Conservation (phyloP, 371 early-diverging fungal species). For the Syncephalis plumigaleata region DNA sequence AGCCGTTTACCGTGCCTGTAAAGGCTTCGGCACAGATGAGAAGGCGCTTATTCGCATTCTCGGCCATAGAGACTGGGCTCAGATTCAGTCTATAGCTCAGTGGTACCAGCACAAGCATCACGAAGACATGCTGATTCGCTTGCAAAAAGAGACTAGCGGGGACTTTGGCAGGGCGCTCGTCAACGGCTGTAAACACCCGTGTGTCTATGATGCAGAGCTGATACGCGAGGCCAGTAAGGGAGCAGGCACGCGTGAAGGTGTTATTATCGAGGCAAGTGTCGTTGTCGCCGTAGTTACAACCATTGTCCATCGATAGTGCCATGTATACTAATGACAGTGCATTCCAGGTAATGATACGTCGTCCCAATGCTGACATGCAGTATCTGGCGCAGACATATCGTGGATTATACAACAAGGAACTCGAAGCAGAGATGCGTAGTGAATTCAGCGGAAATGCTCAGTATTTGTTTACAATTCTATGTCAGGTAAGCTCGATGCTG, state of each 20-base stretch:
- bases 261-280: constrained; percentile 1
- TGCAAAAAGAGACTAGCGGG: constrained; percentile 13
- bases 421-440: constrained; percentile 1
- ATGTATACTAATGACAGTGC: no score
- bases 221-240: constrained; percentile 9
- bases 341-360: no score
- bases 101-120: constrained; percentile 2
- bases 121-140: constrained; percentile 9
- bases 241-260: constrained; percentile 13
- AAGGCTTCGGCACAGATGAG: constrained; percentile 24
- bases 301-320: no score
- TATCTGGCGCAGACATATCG: neutral
- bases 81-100: no score
- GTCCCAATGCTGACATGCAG: neutral
- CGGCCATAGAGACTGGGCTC: constrained; percentile 4
- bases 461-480: neutral
- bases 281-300: no score
- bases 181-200: constrained; percentile 9
- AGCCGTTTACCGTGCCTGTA: constrained; percentile 26
- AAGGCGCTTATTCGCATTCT: constrained; percentile 11
- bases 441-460: constrained; percentile 1
- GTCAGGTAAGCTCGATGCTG: neutral
- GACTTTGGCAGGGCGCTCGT: constrained; percentile 10
- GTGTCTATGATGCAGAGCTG: constrained; percentile 11
- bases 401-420: neutral